These are phyloP conservation scores for Hypomyces rosellus DNA, from an alignment of 2,329 filamentous ascomycete genomes.

Conservation along the genomic window DNA sequence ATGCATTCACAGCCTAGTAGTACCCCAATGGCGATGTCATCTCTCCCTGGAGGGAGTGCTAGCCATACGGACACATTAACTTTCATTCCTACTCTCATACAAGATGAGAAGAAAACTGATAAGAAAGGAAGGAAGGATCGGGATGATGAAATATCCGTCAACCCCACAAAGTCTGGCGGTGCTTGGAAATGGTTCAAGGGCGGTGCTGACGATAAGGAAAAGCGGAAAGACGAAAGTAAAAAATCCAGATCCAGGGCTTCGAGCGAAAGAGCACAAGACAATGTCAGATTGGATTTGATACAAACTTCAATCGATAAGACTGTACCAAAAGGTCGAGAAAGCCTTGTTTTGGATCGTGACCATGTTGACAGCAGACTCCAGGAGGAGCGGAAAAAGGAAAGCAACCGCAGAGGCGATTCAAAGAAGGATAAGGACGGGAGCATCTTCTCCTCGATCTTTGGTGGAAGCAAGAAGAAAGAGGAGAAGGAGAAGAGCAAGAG, in stretches of 20 bases:
- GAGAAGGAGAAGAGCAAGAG: conserved; percentile 69
- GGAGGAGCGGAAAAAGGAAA: conserved; percentile 78
- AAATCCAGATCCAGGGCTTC: conserved; percentile 58
- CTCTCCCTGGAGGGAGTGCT: conserved; percentile 61
- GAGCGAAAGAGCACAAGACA: conserved; percentile 62
- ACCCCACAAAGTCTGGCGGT: conserved; percentile 63
- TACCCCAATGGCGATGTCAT: conserved; percentile 42
- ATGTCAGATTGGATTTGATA: conserved; percentile 75
- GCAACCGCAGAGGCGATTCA: conserved; percentile 63
- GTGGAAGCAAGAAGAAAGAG: conserved; percentile 79
- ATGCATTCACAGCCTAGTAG: conserved; percentile 21
- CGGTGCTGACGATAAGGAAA: conserved; percentile 64
- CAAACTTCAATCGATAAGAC: conserved; percentile 77
- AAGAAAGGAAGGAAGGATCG: conserved; percentile 70
- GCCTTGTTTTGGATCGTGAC: conserved; percentile 75
- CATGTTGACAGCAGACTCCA: conserved; percentile 64
- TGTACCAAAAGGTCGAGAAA: conserved; percentile 66
- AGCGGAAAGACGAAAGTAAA: conserved; percentile 56
- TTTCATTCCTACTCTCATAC: conserved; percentile 65
- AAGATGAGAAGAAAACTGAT: conserved; percentile 69
- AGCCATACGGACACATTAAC: conserved; percentile 69
- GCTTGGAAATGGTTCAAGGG: conserved; percentile 71
- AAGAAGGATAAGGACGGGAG: conserved; percentile 93
- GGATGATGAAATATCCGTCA: conserved; percentile 54
- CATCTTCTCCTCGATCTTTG: conserved; percentile 90